These are phyloP conservation scores for Capsella rubella DNA, from an alignment of 441 rosid genomes.

Conservation along the genomic window DNA sequence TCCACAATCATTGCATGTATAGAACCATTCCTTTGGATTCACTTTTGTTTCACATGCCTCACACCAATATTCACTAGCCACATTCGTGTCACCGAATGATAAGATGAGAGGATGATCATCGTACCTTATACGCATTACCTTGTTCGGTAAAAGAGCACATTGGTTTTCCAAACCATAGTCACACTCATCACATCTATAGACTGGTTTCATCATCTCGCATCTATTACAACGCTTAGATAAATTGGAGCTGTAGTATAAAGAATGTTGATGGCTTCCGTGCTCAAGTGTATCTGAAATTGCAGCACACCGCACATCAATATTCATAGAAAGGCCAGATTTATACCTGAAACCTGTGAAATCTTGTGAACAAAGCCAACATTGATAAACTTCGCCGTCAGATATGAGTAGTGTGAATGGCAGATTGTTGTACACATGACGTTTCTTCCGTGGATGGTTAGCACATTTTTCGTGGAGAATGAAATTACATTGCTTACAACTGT, in stretches of 20 bases:
- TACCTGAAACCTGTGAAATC: too few relatives aligned
- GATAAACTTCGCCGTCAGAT: too few relatives aligned
- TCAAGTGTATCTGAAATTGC: too few relatives aligned
- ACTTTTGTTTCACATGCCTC: constrained; percentile 36
- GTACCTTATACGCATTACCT: not conserved
- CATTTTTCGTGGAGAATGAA: constrained; percentile 33
- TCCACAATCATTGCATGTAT: constrained; percentile 18
- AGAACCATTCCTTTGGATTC: not conserved
- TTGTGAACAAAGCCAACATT: too few relatives aligned
- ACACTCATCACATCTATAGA: constrained; percentile 19
- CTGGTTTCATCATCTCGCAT: too few relatives aligned
- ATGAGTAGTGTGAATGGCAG: too few relatives aligned
- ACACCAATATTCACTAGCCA: constrained; percentile 21
- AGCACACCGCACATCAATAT: too few relatives aligned
- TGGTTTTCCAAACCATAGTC: not conserved
- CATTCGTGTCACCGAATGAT: constrained; percentile 3
- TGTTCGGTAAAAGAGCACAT: not conserved
- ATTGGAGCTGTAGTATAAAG: too few relatives aligned
- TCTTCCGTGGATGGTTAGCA: constrained; percentile 27
- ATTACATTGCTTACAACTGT: not conserved
- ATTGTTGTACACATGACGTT: not conserved
- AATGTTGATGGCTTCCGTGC: too few relatives aligned
- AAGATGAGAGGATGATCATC: constrained; percentile 37
- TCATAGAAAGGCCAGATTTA: too few relatives aligned
- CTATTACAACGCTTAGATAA: not conserved